phyloP scores from a whole-genome alignment of 805 yeast genomes.

The Lipomyces japonicus region DNA sequence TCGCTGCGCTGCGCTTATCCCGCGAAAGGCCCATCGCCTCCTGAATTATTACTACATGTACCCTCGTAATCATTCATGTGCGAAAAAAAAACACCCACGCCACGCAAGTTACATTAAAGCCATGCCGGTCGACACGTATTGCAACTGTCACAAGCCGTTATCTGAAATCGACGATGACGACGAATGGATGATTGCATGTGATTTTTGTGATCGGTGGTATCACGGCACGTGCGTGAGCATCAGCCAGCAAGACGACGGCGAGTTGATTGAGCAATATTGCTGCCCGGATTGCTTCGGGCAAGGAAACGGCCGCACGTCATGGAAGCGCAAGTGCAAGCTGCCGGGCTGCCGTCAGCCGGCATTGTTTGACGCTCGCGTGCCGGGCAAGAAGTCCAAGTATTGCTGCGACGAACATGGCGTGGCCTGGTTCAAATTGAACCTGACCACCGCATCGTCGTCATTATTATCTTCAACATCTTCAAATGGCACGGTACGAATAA shows the following conservation, averaged over 20 bases:
- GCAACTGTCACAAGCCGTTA: constrained; percentile 72
- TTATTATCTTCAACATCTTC: neutral
- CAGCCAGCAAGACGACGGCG: constrained; percentile 44
- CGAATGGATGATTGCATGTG: constrained; percentile 88
- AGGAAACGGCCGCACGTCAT: constrained; percentile 48
- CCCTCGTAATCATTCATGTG: no score
- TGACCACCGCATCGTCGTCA: neutral
- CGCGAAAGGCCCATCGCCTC: no score
- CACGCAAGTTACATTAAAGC: no score
- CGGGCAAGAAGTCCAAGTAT: constrained; percentile 53
- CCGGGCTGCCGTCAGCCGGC: constrained; percentile 54
- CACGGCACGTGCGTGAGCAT: constrained; percentile 76
- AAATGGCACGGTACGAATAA: constrained; percentile 10
- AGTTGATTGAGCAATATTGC: constrained; percentile 58
- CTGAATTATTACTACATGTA: no score
- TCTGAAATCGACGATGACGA: no score
- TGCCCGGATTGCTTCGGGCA: constrained; percentile 67
- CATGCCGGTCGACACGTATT: no score
- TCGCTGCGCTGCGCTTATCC: no score
- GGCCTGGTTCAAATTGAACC: constrained; percentile 34
- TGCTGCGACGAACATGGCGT: constrained; percentile 72
- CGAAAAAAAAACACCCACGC: no score
- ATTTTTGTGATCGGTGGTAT: constrained; percentile 93
- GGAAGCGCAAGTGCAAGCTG: constrained; percentile 75
- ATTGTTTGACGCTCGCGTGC: constrained; percentile 3